Percentiles rank a stretch among this genome's conserved stretches.
These are phyloP conservation scores for Ceratocystiopsis brevicomis DNA, from an alignment of 2,329 filamentous ascomycete species.

Conservation along the genomic window DNA sequence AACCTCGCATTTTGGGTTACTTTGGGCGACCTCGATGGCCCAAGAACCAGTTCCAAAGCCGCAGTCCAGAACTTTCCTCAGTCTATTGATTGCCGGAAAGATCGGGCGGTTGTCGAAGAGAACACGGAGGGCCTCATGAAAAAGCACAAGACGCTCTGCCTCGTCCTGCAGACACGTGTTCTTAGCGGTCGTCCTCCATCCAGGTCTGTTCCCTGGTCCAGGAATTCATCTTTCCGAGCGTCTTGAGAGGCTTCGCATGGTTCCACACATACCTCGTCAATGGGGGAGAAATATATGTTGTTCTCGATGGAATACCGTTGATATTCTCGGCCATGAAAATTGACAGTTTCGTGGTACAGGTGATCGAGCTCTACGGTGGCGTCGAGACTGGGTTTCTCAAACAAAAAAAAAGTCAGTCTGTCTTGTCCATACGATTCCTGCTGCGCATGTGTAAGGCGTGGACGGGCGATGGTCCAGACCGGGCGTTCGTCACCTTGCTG, in stretches of 20 bases:
- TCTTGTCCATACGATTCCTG: too few relatives aligned
- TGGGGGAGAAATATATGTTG: conserved; percentile 45
- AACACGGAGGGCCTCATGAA: conserved; percentile 42
- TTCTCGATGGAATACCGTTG: conserved; percentile 49
- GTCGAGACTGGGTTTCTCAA: conserved; percentile 19
- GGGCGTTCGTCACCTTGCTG: too few relatives aligned
- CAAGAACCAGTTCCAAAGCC: conserved; percentile 54
- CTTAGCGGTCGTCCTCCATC: not conserved
- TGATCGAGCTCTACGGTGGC: conserved; percentile 36
- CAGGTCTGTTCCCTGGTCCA: too few relatives aligned
- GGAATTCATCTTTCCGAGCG: too few relatives aligned
- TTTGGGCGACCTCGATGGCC: conserved; percentile 48
- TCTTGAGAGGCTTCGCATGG: too few relatives aligned
- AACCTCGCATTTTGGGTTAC: conserved; percentile 46
- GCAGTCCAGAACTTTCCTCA: conserved; percentile 47
- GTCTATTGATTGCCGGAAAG: conserved; percentile 44
- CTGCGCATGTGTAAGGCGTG: too few relatives aligned
- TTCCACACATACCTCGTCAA: conserved; percentile 53
- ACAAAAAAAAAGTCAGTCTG: too few relatives aligned
- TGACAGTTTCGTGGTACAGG: conserved; percentile 37
- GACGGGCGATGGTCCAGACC: too few relatives aligned
- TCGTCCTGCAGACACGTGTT: conserved; percentile 34
- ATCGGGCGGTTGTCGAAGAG: conserved; percentile 50
- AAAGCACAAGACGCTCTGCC: conserved; percentile 41
- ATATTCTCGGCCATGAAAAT: conserved; percentile 43